Evolutionary conservation across 2,329 filamentous ascomycete genomes (phyloP).

Genomic region (Zasmidium cellare): DNA sequence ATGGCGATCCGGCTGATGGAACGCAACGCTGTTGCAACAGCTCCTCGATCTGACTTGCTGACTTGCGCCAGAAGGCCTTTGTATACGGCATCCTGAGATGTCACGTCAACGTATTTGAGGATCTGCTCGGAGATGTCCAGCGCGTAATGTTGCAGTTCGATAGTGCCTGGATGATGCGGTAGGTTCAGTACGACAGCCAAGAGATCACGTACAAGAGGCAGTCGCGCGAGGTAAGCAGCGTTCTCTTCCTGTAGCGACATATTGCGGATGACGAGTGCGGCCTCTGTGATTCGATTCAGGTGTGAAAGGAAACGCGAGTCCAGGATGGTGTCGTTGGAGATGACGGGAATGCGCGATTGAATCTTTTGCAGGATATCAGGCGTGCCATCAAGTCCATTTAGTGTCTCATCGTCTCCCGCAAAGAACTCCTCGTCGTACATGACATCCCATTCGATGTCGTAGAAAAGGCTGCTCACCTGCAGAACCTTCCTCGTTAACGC

Average conservation of each 20-base stretch:
- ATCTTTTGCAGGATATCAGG: conserved; percentile 73
- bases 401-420: conserved; percentile 53
- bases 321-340: conserved; percentile 68
- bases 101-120: conserved; percentile 75
- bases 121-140: conserved; percentile 90
- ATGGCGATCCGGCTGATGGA: conserved; percentile 86
- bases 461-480: conserved; percentile 75
- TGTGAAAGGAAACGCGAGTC: conserved; percentile 69
- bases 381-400: conserved; percentile 68
- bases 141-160: conserved; percentile 86
- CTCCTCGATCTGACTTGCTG: conserved; percentile 69
- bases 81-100: conserved; percentile 76
- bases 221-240: conserved; percentile 74
- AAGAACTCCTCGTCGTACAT: conserved; percentile 62
- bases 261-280: conserved; percentile 84
- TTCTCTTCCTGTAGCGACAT: conserved; percentile 96
- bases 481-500: conserved; percentile 82
- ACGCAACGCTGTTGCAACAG: conserved; percentile 75
- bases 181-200: conserved; percentile 80
- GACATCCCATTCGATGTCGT: conserved; percentile 78
- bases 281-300: conserved; percentile 78
- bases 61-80: conserved; percentile 63
- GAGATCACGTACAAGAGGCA: conserved; percentile 75
- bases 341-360: conserved; percentile 55
- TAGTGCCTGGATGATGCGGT: conserved; percentile 68